These are phyloP conservation scores for Amphicarpaea edgeworthii DNA, from an alignment of 306 rosid species.

Conservation along the genomic window DNA sequence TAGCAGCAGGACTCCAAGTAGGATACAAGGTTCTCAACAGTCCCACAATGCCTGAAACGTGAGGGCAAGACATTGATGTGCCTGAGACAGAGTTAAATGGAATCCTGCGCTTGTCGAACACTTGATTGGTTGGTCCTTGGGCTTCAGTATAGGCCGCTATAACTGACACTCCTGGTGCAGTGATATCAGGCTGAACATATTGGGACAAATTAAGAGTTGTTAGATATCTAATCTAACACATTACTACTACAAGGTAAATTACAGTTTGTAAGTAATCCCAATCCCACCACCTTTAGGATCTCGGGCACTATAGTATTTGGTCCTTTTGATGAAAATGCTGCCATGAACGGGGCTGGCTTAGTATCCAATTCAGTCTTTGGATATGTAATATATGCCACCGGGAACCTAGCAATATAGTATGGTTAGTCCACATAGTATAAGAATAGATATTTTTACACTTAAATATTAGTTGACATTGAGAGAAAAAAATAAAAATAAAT, in stretches of 20 bases:
- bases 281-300: conserved; percentile 93
- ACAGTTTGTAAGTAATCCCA: background rate
- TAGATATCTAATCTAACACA: conserved; percentile 3
- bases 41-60: conserved; percentile 80
- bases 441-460: no score
- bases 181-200: conserved; percentile 82
- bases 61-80: conserved; percentile 99
- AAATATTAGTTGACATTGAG: no score
- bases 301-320: conserved; percentile 75
- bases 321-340: conserved; percentile 93
- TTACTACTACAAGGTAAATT: background rate
- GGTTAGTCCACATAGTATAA: no score
- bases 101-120: conserved; percentile 67
- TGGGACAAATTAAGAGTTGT: background rate
- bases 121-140: conserved; percentile 79
- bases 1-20: conserved; percentile 90
- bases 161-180: conserved; percentile 94
- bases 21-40: conserved; percentile 77
- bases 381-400: conserved; percentile 68
- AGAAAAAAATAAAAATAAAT: no score
- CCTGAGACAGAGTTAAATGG: conserved; percentile 77
- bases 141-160: conserved; percentile 87
- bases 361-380: conserved; percentile 63
- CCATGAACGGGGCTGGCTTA: conserved; percentile 95
- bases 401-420: conserved; percentile 61